A percentile compares a stretch with the other conserved stretches of the same genome.
These are phyloP conservation scores for Silene vulgaris DNA, from an alignment of 179 eudicot genomes.

Conservation along the genomic window DNA sequence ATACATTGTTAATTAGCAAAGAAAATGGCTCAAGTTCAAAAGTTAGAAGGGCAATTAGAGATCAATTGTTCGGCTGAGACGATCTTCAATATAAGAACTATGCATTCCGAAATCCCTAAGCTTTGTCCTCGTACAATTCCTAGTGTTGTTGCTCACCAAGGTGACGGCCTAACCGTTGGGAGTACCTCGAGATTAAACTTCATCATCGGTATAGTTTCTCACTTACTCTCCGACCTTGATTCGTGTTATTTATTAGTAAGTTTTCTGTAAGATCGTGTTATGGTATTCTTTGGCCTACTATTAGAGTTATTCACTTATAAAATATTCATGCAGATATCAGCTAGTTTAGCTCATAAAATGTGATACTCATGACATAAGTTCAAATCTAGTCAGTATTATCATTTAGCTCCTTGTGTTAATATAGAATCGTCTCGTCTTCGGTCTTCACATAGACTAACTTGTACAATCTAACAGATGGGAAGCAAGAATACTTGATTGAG, in stretches of 20 bases:
- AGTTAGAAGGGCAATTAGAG: constrained; percentile 16
- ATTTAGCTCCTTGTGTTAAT: not conserved
- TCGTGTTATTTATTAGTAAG: no score
- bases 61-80: constrained; percentile 11
- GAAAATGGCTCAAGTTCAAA: constrained; percentile 4
- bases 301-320: no score
- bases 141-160: constrained; percentile 18
- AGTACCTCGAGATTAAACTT: constrained; percentile 16
- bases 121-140: constrained; percentile 2
- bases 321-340: no score
- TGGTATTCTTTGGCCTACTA: no score
- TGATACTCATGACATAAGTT: no score
- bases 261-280: no score
- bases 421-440: not conserved
- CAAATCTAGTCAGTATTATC: no score
- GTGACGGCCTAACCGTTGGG: constrained; percentile 19
- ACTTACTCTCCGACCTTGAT: not conserved
- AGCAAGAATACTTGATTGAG: constrained; percentile 7
- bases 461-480: constrained; percentile 15
- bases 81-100: not conserved
- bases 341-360: no score
- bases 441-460: not conserved
- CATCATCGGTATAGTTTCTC: constrained; percentile 11
- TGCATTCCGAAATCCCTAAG: constrained; percentile 1
- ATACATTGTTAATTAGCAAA: not conserved